Base-by-base conservation (phyloP, 805 yeast genomes). In the Candida chauliodis region DNA sequence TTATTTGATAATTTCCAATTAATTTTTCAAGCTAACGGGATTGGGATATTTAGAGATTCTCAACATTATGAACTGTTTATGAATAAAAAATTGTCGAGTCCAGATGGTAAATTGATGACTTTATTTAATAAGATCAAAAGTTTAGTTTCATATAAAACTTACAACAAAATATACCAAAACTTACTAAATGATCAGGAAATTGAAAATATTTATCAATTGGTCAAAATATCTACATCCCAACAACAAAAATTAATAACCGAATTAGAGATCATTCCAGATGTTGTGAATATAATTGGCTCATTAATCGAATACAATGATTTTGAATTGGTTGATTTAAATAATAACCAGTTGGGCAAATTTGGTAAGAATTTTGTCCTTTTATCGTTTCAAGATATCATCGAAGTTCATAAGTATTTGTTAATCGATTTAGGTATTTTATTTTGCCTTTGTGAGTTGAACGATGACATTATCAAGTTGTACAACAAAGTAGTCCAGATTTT, bases 381-480 rank as follows among this genome's bases (percentile, higher is more conserved):
- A 8, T 39, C 58, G 1, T 59, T 67, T 43, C 59, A 58, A 40
- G 52, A 48, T 20, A 59, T 67, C 24, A 51, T 51, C 27, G 40
- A 44, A 11, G 39, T 40, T 1, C 72, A 68, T 40, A 61, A 58
- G 35, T 42, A 42, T 4, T 45, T 63, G 11, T 49, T 67, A 33
- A 37, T 58, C n/a, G 50, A 48, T 24, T 49, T 67, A 35, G 41
- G 57, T 8, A 47, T 62, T 2, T 47, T 67, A 32, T 50, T 67
- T 21, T 47, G 65, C 17, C 40, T 61, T 2, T 59, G 67, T 42
- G 71, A 66, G 34, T 50, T 50, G 6, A 57, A 57, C 44, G 59
- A 56, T 2, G 50, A 49, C 13, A 48, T 59, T 11, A 37, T 60
- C 8, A 43, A 41, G 5, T 46, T 59, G 14, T 44, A 57, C 27